Base-by-base conservation (phyloP, 2,329 filamentous ascomycete species). In the Aspergillus sp. region DNA sequence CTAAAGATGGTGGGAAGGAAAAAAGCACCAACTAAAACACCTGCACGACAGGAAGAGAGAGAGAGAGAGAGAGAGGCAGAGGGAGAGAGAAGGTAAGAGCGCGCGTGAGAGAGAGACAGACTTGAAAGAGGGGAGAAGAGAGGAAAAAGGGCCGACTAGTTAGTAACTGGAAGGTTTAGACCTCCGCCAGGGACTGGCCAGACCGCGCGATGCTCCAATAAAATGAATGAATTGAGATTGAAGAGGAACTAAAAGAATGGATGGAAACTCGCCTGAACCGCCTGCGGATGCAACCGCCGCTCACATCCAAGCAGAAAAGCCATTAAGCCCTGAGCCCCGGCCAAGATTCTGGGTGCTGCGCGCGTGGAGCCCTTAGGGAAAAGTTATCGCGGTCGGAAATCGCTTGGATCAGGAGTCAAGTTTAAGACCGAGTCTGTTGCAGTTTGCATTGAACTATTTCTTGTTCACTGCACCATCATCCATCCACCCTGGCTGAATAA, bases 101-200 rank as follows among this genome's bases (percentile, higher is more conserved):
- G n/a, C 19, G 15, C 39, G 23, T 53, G 57, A 50, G 49, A 49
- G 30, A 4, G 7, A 41, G 38, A n/a, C 7, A 30, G 38, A 38
- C 17, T 9, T 43, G 15, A 43, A 9, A 28, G 19, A 53, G 15
- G 36, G 49, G 32, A 21, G 8, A 1, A 55, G 23, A 41, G 51
- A 10, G 36, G 17, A 15, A 21, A 53, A 41, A 54, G 50, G 21
- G 13, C 45, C 21, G 5, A 48, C 45, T 23, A 49, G 21, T 15
- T 9, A 28, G 21, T 9, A 17, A 28, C 23, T n/a, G 9, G 5
- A 19, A 17, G 8, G n/a, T 30, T 30, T 50, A 49, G 25, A 28
- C 21, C 45, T 28, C 45, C 21, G 45, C 45, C 45, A 48, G 45
- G 47, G 47, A 49, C 47, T 49, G 47, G 47, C 47, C 47, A 50